Percentiles rank a stretch among this genome's conserved stretches.
These are phyloP conservation scores for Cicer judaicum DNA, from an alignment of 306 rosid genomes.

Conservation along the genomic window DNA sequence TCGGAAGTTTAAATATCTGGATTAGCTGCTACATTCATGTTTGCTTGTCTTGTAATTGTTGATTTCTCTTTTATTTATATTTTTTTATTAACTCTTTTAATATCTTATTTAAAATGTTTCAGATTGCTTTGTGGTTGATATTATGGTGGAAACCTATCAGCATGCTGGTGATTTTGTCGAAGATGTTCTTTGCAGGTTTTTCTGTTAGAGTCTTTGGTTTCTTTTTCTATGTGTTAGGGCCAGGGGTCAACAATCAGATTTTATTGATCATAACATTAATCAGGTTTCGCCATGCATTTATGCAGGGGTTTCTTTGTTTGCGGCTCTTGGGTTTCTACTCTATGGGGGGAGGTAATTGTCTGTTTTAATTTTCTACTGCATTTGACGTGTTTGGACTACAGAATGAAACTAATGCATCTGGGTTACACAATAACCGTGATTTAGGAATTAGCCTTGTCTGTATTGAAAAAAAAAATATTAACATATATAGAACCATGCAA, in stretches of 20 bases:
- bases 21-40: slow-evolving; percentile 33
- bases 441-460: slow-evolving; percentile 36
- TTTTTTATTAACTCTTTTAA: not conserved
- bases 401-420: slow-evolving; percentile 20
- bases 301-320: slow-evolving; percentile 88
- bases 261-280: slow-evolving; percentile 36
- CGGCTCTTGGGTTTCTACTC: slow-evolving; percentile 97
- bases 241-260: slow-evolving; percentile 7
- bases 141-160: slow-evolving; percentile 89
- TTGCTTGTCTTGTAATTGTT: slow-evolving; percentile 43
- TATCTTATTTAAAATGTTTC: slow-evolving; percentile 37
- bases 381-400: slow-evolving; percentile 31
- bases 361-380: slow-evolving; percentile 39
- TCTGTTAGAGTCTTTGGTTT: slow-evolving; percentile 4
- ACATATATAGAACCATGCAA: not conserved
- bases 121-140: slow-evolving; percentile 89
- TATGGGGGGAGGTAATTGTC: slow-evolving; percentile 91
- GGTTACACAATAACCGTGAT: slow-evolving; percentile 29
- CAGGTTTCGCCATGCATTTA: slow-evolving; percentile 33
- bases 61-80: slow-evolving; percentile 23
- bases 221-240: not conserved
- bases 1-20: slow-evolving; percentile 29
- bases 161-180: slow-evolving; percentile 64
- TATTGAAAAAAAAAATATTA: slow-evolving; percentile 21
- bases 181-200: slow-evolving; percentile 92